A percentile compares a stretch with the other conserved stretches of the same genome.
Conservation (phyloP, 176 grass and related monocot species). For the Alloteropsis semialata region DNA sequence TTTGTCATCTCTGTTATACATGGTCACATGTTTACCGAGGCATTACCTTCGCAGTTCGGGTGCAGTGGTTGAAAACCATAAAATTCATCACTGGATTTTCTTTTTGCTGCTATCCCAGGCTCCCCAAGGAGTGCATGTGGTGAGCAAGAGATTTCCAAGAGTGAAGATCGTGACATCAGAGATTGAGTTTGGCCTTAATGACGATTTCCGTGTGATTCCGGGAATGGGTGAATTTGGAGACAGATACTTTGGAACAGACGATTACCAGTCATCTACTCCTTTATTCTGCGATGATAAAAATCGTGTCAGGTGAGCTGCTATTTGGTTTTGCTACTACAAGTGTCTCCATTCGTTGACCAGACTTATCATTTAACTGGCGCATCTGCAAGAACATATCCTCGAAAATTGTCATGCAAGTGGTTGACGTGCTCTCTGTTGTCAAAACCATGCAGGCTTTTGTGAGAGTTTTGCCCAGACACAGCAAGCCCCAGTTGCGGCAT, state of each 20-base stretch:
- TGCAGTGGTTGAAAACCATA: background rate
- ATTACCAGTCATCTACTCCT: constrained; percentile 55
- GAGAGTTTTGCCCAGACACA: constrained; percentile 29
- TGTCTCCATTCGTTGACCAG: background rate
- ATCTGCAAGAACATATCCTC: background rate
- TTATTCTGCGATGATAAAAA: constrained; percentile 51
- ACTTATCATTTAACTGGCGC: background rate
- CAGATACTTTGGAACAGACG: constrained; percentile 84
- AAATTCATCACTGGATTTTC: background rate
- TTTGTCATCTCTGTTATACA: background rate
- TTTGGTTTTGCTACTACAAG: background rate
- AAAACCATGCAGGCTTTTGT: constrained; percentile 40
- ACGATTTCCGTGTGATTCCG: constrained; percentile 77
- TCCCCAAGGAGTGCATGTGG: constrained; percentile 80
- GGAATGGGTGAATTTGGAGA: constrained; percentile 91
- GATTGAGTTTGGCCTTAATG: constrained; percentile 85
- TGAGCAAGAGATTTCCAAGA: constrained; percentile 93
- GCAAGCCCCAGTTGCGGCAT: constrained; percentile 13
- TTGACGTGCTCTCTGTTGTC: background rate
- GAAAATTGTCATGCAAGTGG: background rate
- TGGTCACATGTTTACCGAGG: background rate
- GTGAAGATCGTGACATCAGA: constrained; percentile 96
- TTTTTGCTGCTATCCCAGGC: constrained; percentile 45
- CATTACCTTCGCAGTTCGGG: background rate
- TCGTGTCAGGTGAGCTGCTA: constrained; percentile 45